Evolutionary conservation across 192 early-diverging fungal species (phyloP), one percentile per base, ranked within the genome.

Genomic region (Chytriomyces hyalinus): DNA sequence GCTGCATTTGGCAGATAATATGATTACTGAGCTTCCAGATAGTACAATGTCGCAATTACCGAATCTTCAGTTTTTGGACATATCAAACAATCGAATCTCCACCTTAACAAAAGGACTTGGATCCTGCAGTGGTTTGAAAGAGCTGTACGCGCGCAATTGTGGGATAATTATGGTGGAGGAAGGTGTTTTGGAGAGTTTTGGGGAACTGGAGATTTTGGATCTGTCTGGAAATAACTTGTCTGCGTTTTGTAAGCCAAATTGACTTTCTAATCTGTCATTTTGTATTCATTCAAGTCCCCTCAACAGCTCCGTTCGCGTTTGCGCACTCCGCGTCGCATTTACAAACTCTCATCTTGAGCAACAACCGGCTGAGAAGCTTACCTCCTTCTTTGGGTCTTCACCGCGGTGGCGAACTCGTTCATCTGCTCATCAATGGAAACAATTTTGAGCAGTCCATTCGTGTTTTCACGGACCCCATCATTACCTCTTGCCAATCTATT

Each of bases 301-400:
- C 83, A 76, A n/a, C 61, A 57, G 73, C 73, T 17, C 53, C n/a
- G 13, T 75, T 75, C 47, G 73, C 73, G 1, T 75, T 75, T 51
- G 64, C 73, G 1, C 53, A 73, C 46, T 45, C 68, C 46, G 69
- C 79, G 44, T 24, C 45, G 20, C 49, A 65, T 13, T 63, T 86
- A 63, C 78, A 79, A 53, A 76, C 65, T 44, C 65, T 86, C 7
- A 71, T 75, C 49, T 67, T 86, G 7, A 70, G 71, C 60, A 62
- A 73, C 59, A 86, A 86, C 65, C 69, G 66, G 8, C 51, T 86
- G 2, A 46, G 69, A 17, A 47, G 24, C 36, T 73, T 86, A 10
- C 85, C 85, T 13, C 78, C 86, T 10, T 87, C 86, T 3, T 80
- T 87, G 47, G 86, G 86, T 13, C 70, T 87, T 5, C 77, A 80